Conservation (phyloP, 1,284 basidiomycete species). For the Ustilago bromivora region DNA sequence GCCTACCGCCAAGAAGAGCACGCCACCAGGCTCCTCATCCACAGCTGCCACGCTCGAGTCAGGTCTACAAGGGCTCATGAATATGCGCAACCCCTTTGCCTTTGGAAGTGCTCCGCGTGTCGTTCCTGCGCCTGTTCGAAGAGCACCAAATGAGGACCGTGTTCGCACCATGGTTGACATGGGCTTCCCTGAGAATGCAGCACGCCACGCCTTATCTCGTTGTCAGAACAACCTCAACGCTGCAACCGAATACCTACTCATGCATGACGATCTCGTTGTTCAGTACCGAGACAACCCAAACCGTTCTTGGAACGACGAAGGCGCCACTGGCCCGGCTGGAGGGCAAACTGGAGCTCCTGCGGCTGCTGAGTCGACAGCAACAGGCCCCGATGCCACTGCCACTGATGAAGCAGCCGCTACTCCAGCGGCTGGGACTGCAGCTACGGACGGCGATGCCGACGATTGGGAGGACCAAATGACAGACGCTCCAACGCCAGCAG, state of each 20-base stretch:
- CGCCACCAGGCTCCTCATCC: conserved; percentile 11
- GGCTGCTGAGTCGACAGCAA: conserved; percentile 11
- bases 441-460: conserved; percentile 41
- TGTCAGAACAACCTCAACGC: conserved; percentile 88
- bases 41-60: conserved; percentile 17
- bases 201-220: conserved; percentile 83
- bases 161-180: conserved; percentile 90
- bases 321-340: conserved; percentile 9
- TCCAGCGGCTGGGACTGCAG: conserved; percentile 12
- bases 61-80: conserved; percentile 26
- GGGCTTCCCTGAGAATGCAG: conserved; percentile 91
- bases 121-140: conserved; percentile 29
- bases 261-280: conserved; percentile 66
- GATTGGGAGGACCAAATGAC: conserved; percentile 33
- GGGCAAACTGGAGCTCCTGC: conserved; percentile 10
- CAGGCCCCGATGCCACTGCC: conserved; percentile 61
- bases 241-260: conserved; percentile 88
- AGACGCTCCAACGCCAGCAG: conserved; percentile 52
- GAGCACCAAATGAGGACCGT: conserved; percentile 70
- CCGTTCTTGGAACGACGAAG: conserved; percentile 32
- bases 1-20: conserved; percentile 33
- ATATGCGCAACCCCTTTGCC: conserved; percentile 40
- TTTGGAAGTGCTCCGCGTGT: conserved; percentile 41
- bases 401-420: conserved; percentile 66
- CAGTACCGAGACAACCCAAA: conserved; percentile 49